A percentile compares a stretch with the other conserved stretches of the same genome.
These are phyloP conservation scores for Trichophyton mentagrophytes DNA, from an alignment of 2,329 filamentous ascomycete genomes.

Conservation along the genomic window DNA sequence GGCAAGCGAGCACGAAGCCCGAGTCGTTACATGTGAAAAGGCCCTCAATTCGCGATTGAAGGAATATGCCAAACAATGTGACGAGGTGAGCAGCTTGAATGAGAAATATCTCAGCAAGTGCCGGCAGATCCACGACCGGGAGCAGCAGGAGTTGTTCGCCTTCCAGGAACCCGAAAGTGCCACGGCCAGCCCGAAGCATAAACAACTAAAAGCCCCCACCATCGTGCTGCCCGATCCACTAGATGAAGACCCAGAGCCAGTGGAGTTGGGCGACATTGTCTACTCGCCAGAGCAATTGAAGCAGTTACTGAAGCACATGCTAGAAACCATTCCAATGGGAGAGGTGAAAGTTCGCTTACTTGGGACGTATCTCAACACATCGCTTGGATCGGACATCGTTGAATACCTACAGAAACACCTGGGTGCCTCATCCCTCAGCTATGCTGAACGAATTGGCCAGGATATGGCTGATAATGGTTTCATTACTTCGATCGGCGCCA, in stretches of 20 bases:
- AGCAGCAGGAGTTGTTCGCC: conserved; percentile 96
- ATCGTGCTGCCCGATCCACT: conserved; percentile 74
- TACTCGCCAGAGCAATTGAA: conserved; percentile 81
- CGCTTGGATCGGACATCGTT: conserved; percentile 81
- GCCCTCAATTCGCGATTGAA: conserved; percentile 85
- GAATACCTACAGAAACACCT: conserved; percentile 88
- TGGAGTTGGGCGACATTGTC: conserved; percentile 81
- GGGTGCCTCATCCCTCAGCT: conserved; percentile 69
- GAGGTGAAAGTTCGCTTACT: conserved; percentile 94
- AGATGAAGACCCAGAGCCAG: conserved; percentile 59
- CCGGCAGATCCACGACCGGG: conserved; percentile 83
- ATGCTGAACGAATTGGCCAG: conserved; percentile 89
- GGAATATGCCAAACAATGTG: conserved; percentile 81
- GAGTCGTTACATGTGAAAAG: conserved; percentile 87
- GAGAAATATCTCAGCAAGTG: conserved; percentile 99
- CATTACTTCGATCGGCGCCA: conserved; percentile 79
- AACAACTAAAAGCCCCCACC: conserved; percentile 41
- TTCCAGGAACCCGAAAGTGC: conserved; percentile 67
- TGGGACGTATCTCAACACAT: conserved; percentile 88
- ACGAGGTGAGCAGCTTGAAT: conserved; percentile 79
- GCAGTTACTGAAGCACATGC: conserved; percentile 74
- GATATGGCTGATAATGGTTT: conserved; percentile 80
- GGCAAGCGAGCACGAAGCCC: conserved; percentile 87
- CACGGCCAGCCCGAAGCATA: conserved; percentile 45
- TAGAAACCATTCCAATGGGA: conserved; percentile 72